Evolutionary conservation across 257 asterid species (phyloP), one percentile per base, ranked within the genome.

Genomic region (Gardenia jasminoides): DNA sequence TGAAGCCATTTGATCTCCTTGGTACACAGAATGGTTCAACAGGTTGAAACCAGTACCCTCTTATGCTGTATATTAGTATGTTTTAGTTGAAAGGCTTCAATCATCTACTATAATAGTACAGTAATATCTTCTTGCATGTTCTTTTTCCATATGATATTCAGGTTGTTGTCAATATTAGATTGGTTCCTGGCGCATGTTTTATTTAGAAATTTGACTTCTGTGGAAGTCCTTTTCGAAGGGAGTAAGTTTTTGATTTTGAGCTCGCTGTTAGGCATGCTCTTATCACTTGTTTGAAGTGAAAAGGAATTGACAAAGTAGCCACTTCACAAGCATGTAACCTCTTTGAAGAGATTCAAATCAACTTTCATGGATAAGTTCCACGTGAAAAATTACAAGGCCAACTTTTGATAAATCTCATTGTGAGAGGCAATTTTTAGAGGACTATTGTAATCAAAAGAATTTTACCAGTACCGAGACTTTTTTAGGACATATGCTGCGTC

Each of bases 1-100:
- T 76, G 28, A 91, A 90, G 81, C 89, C 97, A 79, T 93, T 92
- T 84, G 92, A 89, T 87, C 89, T 95, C 83, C 97, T 92, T 67
- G 92, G 88, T 61, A 79, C 85, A 47, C 90, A 90, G 79, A 91
- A 88, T 78, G 93, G 91, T 52, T 87, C 98, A n/a, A 77, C 80
- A 24, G 98, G 98, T 91, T 84, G 76, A 82, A 76, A 68, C 69
- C 72, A 62, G n/a, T 78, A 74, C 76, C 67, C 50, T 69, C 82
- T 80, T 67, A 62, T 67, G 74, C 79, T 75, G 68, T 81, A 31
- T 76, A 77, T 36, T 47, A 4, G 52, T 75, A 16, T 43, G 47
- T 70, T 16, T 58, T 39, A 31, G 39, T 67, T 17, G 7, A 43
- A 58, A 44, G n/a, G 54, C 24, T 62, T 5, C 26, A 33, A 56